These are phyloP conservation scores for Phylloporus arenicola DNA, from an alignment of 768 basidiomycete genomes.

Conservation along the genomic window DNA sequence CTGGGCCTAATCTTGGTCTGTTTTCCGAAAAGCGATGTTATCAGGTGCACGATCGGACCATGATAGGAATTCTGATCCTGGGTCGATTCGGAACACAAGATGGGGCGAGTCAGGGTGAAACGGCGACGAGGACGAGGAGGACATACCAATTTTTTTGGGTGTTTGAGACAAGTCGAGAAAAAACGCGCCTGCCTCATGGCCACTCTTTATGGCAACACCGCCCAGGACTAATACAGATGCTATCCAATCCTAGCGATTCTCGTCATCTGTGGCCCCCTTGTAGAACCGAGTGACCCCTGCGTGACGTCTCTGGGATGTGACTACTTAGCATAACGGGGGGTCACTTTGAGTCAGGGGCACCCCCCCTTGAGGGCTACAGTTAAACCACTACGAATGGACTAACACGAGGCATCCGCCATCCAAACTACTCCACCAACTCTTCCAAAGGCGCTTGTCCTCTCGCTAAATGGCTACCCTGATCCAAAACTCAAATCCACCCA, in stretches of 20 bases:
- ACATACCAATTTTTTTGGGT: slow-evolving; percentile 6
- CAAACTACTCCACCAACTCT: not conserved
- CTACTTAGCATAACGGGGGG: too few species aligned
- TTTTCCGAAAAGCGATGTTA: slow-evolving; percentile 26
- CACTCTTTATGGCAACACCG: slow-evolving; percentile 1
- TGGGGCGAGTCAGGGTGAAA: not conserved
- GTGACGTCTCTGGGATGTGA: too few species aligned
- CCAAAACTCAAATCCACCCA: slow-evolving; percentile 13
- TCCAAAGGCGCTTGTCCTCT: not conserved
- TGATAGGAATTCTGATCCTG: slow-evolving; percentile 27
- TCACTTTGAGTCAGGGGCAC: too few species aligned
- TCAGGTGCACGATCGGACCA: slow-evolving; percentile 28
- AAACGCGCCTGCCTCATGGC: slow-evolving; percentile 24
- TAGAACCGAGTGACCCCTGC: too few species aligned
- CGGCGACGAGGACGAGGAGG: not conserved
- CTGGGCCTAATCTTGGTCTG: too few species aligned
- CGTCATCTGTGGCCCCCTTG: too few species aligned
- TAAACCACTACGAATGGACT: not conserved
- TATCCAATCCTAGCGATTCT: too few species aligned
- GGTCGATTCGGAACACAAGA: slow-evolving; percentile 16
- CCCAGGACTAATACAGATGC: too few species aligned
- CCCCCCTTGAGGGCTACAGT: too few species aligned
- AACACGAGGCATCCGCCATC: not conserved
- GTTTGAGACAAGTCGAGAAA: not conserved
- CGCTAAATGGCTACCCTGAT: slow-evolving; percentile 22